Conservation (phyloP, 371 early-diverging fungal genomes). For the Mucor indicus region DNA sequence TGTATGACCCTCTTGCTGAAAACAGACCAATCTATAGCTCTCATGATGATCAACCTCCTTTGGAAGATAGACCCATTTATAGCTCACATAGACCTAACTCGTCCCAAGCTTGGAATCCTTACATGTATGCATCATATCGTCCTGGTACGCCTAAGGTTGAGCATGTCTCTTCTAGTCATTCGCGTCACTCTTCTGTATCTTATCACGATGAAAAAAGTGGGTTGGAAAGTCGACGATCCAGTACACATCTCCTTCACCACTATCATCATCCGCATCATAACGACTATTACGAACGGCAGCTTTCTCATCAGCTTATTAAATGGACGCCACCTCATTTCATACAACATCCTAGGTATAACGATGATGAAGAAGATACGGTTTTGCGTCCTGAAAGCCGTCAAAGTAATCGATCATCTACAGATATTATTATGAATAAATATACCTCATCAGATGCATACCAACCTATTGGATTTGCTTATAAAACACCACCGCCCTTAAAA, state of each 20-base stretch:
- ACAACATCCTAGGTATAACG: not conserved
- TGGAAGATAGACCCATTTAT: too few relatives aligned
- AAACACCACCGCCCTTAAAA: conserved; percentile 1
- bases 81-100: too few relatives aligned
- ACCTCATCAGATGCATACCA: not conserved
- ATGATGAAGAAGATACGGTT: not conserved
- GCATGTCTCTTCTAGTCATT: too few relatives aligned
- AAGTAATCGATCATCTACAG: too few relatives aligned
- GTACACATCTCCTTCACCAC: conserved; percentile 1
- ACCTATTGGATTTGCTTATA: not conserved
- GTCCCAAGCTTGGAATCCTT: too few relatives aligned
- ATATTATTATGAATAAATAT: conserved; percentile 8
- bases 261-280: conserved; percentile 1
- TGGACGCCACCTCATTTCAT: conserved; percentile 15
- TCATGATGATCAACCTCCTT: too few relatives aligned
- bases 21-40: too few relatives aligned
- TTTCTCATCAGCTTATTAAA: conserved; percentile 12
- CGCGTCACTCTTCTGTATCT: too few relatives aligned
- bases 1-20: too few relatives aligned
- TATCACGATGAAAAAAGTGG: too few relatives aligned
- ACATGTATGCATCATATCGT: too few relatives aligned
- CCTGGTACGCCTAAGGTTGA: too few relatives aligned
- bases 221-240: not conserved
- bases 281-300: not conserved
- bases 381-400: not conserved